phyloP scores from a whole-genome alignment of 257 asterid genomes.

The Rhazya stricta region DNA sequence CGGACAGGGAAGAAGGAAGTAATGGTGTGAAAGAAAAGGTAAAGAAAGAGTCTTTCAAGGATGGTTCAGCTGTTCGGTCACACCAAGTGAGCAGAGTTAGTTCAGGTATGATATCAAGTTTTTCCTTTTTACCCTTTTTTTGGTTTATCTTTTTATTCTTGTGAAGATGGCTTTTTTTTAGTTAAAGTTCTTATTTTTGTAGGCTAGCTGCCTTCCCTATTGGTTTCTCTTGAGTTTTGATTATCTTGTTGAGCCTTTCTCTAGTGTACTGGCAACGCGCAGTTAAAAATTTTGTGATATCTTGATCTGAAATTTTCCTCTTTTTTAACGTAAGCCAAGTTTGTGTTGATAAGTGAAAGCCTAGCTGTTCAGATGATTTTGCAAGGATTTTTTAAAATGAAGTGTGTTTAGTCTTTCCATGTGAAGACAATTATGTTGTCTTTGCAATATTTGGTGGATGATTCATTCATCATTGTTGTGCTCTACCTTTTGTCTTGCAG shows the following conservation, averaged over 20 bases:
- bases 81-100: slow-evolving; percentile 49
- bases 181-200: slow-evolving; percentile 4
- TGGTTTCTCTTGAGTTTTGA: not conserved
- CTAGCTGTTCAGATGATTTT: too few relatives aligned
- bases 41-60: slow-evolving; percentile 67
- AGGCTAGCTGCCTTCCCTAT: not conserved
- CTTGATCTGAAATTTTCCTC: slow-evolving; percentile 12
- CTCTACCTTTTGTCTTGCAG: slow-evolving; percentile 27
- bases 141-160: slow-evolving; percentile 8
- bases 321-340: too few relatives aligned
- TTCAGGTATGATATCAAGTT: slow-evolving; percentile 49
- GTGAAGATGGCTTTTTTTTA: slow-evolving; percentile 22
- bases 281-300: not conserved
- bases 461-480: not conserved
- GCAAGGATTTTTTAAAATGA: too few relatives aligned
- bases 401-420: not conserved
- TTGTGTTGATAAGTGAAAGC: not conserved
- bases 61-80: slow-evolving; percentile 51
- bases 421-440: not conserved
- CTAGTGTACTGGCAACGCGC: not conserved
- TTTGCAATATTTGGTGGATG: not conserved
- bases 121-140: not conserved
- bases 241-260: not conserved
- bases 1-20: slow-evolving; percentile 40
- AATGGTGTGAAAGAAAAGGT: slow-evolving; percentile 53